Evolutionary conservation across 163 green algal genomes (phyloP).

Genomic region (Volvox carteri): DNA sequence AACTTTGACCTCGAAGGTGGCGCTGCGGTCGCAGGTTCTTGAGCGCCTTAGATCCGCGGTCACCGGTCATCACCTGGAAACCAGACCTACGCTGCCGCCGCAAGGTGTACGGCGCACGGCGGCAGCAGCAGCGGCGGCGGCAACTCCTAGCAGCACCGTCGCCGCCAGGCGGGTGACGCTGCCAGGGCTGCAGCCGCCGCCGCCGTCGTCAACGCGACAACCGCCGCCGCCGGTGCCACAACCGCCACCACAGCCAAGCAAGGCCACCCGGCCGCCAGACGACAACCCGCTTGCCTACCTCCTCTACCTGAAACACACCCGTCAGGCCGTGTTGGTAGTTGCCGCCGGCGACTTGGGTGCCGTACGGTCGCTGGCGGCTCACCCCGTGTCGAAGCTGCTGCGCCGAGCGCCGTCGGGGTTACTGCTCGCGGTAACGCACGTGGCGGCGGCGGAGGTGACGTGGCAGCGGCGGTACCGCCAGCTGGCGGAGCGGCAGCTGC

Average conservation of each 20-base stretch:
- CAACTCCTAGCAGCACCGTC: not conserved
- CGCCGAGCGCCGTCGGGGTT: slow-evolving; percentile 1
- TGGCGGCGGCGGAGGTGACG: not conserved
- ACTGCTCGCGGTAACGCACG: slow-evolving; percentile 13
- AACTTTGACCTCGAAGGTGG: too few species aligned
- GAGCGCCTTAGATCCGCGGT: too few species aligned
- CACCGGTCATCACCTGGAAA: too few species aligned
- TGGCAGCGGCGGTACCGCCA: not conserved
- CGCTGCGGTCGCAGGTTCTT: slow-evolving; percentile 16
- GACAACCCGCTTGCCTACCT: not conserved
- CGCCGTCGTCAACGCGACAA: too few species aligned
- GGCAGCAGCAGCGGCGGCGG: not conserved
- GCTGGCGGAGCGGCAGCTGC: not conserved
- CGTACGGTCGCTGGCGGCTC: not conserved
- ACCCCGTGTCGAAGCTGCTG: slow-evolving; percentile 35
- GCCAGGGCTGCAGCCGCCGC: too few species aligned
- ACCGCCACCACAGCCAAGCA: too few species aligned
- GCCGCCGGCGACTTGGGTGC: not conserved
- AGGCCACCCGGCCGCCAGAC: too few species aligned
- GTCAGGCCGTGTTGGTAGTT: slow-evolving; percentile 18
- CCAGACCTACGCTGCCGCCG: too few species aligned
- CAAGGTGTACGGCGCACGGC: too few species aligned
- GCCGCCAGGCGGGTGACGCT: too few species aligned
- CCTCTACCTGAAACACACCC: slow-evolving; percentile 17
- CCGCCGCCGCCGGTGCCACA: too few species aligned